phyloP scores from a whole-genome alignment of 768 basidiomycete genomes.

The Trametopsis cervina region DNA sequence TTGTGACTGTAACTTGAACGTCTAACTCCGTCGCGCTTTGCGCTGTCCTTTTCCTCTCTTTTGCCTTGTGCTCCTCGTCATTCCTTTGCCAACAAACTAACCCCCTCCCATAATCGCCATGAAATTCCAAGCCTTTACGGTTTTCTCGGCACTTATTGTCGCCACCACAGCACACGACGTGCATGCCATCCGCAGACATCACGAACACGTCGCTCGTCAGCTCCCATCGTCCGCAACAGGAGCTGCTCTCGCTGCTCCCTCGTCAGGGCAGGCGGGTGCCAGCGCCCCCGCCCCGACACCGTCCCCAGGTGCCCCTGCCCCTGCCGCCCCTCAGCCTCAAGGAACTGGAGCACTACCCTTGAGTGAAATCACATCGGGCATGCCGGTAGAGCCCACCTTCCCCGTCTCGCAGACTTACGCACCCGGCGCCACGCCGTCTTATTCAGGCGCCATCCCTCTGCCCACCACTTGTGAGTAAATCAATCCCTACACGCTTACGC shows the following conservation, averaged over 20 bases:
- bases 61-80: constrained; percentile 11
- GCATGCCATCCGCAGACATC: not conserved
- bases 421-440: constrained; percentile 54
- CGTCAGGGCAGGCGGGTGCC: constrained; percentile 5
- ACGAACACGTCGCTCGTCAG: constrained; percentile 11
- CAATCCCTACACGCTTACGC: too few species aligned
- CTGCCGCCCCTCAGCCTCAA: constrained; percentile 23
- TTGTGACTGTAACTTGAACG: too few species aligned
- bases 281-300: constrained; percentile 4
- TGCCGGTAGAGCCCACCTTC: constrained; percentile 46
- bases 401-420: constrained; percentile 45
- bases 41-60: too few species aligned
- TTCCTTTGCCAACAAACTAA: constrained; percentile 7
- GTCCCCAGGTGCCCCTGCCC: constrained; percentile 13
- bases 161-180: constrained; percentile 9
- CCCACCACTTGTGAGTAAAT: constrained; percentile 52
- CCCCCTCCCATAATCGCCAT: constrained; percentile 15
- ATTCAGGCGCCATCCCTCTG: constrained; percentile 58
- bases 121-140: constrained; percentile 22
- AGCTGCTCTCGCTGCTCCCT: too few species aligned
- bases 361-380: constrained; percentile 52
- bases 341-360: constrained; percentile 47
- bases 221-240: too few species aligned
- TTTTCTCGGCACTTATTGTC: constrained; percentile 16
- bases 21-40: too few species aligned